phyloP scores from a whole-genome alignment of 2,329 filamentous ascomycete species.

The Colletotrichum sp. region DNA sequence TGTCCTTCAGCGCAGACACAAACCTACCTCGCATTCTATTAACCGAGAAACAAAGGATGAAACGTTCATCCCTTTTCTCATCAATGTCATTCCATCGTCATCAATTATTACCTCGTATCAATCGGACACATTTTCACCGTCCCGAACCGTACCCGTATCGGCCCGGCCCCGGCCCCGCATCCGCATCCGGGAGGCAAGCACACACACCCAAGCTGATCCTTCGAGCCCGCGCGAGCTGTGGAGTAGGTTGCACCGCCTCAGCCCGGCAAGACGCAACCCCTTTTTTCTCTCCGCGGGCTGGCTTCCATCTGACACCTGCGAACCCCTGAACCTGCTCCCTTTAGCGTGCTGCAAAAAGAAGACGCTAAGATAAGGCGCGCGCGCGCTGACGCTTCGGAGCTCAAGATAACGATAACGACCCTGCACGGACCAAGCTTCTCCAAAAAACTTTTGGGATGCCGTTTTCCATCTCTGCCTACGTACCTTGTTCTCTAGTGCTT shows the following conservation, averaged over 20 bases:
- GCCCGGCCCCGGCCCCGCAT: not conserved
- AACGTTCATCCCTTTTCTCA: not conserved
- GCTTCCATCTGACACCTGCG: not conserved
- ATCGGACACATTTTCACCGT: not conserved
- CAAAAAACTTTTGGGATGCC: not conserved
- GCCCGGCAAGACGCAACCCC: not conserved
- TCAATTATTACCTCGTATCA: not conserved
- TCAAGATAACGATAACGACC: not conserved
- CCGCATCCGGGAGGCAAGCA: not conserved
- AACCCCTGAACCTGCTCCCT: not conserved
- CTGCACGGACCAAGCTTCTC: not conserved
- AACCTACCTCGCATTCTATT: not conserved
- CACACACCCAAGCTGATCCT: not conserved
- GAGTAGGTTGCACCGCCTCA: not conserved
- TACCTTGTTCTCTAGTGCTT: not conserved
- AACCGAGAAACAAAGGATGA: not conserved
- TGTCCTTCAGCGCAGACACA: not conserved
- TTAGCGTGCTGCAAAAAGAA: not conserved
- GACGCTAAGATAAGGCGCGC: not conserved
- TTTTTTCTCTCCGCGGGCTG: not conserved
- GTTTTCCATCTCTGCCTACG: not conserved
- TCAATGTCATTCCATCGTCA: not conserved
- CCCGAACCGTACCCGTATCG: not conserved
- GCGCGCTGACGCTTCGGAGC: not conserved
- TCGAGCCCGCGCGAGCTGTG: not conserved